Conservation (phyloP, 176 grass and related monocot species). For the Aegilops speltoides region DNA sequence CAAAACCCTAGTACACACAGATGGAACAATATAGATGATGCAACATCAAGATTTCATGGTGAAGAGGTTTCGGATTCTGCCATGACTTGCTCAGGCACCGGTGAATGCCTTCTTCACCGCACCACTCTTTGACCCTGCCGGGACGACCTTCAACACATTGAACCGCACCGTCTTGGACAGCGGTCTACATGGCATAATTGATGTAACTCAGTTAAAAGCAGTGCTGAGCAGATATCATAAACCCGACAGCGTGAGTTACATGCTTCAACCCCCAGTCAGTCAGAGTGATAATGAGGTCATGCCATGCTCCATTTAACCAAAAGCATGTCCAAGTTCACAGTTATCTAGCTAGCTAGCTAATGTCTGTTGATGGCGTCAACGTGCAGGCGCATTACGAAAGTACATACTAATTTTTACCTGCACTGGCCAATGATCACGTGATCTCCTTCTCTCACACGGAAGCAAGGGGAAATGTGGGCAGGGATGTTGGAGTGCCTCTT, state of each 20-base stretch:
- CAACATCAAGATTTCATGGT: slow-evolving; percentile 13
- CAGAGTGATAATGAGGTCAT: background rate
- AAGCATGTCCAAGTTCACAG: background rate
- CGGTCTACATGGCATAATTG: slow-evolving; percentile 1
- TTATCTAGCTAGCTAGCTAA: background rate
- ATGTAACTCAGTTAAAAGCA: background rate
- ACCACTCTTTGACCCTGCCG: slow-evolving; percentile 14
- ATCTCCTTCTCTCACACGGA: slow-evolving; percentile 28
- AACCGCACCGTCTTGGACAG: slow-evolving; percentile 19
- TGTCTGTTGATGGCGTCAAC: background rate
- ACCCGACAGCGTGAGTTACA: background rate
- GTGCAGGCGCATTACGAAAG: background rate
- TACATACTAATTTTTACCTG: background rate
- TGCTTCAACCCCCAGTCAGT: background rate
- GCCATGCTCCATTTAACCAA: background rate
- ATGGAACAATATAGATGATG: background rate
- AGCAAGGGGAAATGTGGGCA: slow-evolving; percentile 29
- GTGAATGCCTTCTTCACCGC: slow-evolving; percentile 5
- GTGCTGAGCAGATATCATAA: background rate
- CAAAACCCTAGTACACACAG: slow-evolving; percentile 14
- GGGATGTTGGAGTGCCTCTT: slow-evolving; percentile 33
- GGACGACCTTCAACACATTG: slow-evolving; percentile 25
- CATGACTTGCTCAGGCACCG: background rate
- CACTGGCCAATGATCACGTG: slow-evolving; percentile 17
- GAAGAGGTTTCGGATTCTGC: background rate